phyloP scores from a whole-genome alignment of 2,329 filamentous ascomycete species.

The Mycosphaerella sp. region DNA sequence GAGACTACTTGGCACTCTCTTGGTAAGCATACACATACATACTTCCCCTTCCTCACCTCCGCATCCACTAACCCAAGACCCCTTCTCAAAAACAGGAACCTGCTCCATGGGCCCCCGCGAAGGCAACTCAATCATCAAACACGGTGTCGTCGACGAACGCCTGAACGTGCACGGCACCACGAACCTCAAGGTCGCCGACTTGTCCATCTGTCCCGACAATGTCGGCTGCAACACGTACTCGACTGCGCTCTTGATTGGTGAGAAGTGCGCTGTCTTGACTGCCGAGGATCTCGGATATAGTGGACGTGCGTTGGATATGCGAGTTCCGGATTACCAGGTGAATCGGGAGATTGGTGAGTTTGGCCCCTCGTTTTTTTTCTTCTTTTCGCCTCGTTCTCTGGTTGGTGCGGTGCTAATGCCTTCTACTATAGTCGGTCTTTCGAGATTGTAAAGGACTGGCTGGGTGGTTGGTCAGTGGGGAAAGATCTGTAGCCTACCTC shows the following conservation, averaged over 20 bases:
- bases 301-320: constrained; percentile 69
- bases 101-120: constrained; percentile 71
- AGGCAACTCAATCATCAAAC: constrained; percentile 73
- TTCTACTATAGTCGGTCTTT: constrained; percentile 27
- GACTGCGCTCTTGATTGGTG: constrained; percentile 67
- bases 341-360: constrained; percentile 37
- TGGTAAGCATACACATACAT: constrained; percentile 11
- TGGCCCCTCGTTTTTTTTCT: no score
- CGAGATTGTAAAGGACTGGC: constrained; percentile 34
- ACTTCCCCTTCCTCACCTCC: background rate
- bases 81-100: constrained; percentile 42
- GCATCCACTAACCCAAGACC: background rate
- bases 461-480: background rate
- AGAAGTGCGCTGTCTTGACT: constrained; percentile 64
- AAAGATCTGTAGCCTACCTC: no score
- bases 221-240: constrained; percentile 59
- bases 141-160: constrained; percentile 69
- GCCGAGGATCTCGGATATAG: constrained; percentile 70
- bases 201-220: constrained; percentile 72
- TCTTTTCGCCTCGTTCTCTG: no score
- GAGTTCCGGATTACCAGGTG: constrained; percentile 50
- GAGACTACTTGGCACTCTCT: constrained; percentile 69
- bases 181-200: constrained; percentile 69
- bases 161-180: constrained; percentile 72
- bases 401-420: no score